phyloP scores from a whole-genome alignment of 2,329 filamentous ascomycete genomes.

The Fusarium graminum region DNA sequence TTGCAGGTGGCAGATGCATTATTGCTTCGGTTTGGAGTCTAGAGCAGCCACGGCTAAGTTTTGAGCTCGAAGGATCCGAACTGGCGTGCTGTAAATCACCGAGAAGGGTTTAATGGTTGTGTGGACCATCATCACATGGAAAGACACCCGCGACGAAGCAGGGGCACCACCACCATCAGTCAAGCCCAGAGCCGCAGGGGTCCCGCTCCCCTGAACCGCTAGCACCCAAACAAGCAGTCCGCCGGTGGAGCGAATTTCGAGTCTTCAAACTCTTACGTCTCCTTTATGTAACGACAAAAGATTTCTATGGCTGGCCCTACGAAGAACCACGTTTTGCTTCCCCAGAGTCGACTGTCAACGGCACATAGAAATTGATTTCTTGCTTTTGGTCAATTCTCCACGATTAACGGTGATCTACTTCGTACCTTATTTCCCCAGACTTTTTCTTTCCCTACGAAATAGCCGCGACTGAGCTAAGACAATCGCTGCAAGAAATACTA shows the following conservation, averaged over 20 bases:
- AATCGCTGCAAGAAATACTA: neutral
- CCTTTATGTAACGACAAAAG: conserved; percentile 45
- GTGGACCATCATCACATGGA: neutral
- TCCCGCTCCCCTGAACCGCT: neutral
- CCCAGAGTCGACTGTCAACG: conserved; percentile 36
- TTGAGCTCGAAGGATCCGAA: neutral
- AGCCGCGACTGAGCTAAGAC: neutral
- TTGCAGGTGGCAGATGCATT: too few species aligned
- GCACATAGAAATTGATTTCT: conserved; percentile 9
- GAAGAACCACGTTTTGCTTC: conserved; percentile 32
- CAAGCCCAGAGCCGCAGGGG: neutral
- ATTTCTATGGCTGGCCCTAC: conserved; percentile 41
- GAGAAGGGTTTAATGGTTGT: neutral
- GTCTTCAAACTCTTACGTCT: conserved; percentile 44
- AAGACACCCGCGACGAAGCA: neutral
- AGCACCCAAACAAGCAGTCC: neutral
- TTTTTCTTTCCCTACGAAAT: conserved; percentile 1
- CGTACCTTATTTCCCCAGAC: conserved; percentile 39
- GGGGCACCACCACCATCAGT: neutral
- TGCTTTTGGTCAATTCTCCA: neutral
- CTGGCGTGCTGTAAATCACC: neutral
- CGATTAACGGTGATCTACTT: neutral
- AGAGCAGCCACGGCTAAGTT: neutral
- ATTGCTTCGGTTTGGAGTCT: neutral
- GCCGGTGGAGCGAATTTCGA: neutral